Evolutionary conservation across 192 early-diverging fungal genomes (phyloP), one percentile per base, ranked within the genome.

Genomic region (Entophlyctis luteolus): DNA sequence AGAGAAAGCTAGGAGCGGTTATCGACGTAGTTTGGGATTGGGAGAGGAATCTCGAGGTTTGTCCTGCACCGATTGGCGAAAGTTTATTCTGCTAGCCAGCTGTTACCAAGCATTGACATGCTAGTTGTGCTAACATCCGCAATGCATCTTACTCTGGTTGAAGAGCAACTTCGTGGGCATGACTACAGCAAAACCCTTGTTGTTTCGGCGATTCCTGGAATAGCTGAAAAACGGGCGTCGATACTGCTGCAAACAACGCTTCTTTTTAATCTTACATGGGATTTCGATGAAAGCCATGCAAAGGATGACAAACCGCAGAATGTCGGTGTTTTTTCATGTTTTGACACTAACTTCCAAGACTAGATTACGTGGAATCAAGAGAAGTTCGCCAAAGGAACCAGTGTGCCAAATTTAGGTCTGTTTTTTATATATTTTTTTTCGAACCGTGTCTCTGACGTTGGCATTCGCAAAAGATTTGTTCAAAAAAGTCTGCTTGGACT

Each of bases 101-200:
- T 28, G 12, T 33, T 33, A 14, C n/a, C 16, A 14, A 28, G 55
- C 33, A 57, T 35, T 18, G 25, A 34, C 10, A 18, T 66, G 16
- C 37, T 66, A 1, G 33, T 50, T 22, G 18, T 63, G 4, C 50
- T 66, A 8, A 36, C 28, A 23, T 66, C 63, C 20, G 18, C 63
- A 20, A 66, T 66, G 50, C 63, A 66, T 25, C 12, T 66, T 4
- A 66, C 63, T 5, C 52, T 66, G 6, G 42, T 54, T 12, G 63
- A 66, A 55, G 63, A 66, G 36, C 63, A 66, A 27, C 50, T 55
- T 4, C 63, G 63, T 38, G 52, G 63, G 2, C 63, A 66, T 36
- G 27, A 66, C 36, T 25, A 54, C 6, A 54, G 49, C 2, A 55
- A 66, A 37, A 55, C 37, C 5, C n/a, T 66, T 35, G 10, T 66